Evolutionary conservation across 2,329 filamentous ascomycete species (phyloP).

Genomic region (Pochonia chlamydosporia): DNA sequence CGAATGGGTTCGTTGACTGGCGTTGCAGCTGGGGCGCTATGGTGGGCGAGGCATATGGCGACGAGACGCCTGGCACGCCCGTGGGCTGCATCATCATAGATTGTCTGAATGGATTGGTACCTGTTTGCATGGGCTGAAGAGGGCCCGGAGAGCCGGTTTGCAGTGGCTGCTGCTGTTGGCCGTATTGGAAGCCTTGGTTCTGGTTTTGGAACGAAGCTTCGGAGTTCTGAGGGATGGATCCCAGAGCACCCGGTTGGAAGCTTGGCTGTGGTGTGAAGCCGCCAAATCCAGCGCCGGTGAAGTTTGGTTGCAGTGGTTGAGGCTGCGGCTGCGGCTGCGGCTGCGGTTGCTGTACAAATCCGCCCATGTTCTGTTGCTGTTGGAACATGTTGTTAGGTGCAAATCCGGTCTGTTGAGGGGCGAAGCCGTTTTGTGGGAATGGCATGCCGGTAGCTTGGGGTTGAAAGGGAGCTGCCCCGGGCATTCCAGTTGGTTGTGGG

Average conservation of each 20-base stretch:
- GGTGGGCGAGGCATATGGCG: slow-evolving; percentile 34
- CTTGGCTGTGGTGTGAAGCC: slow-evolving; percentile 65
- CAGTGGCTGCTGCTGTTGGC: slow-evolving; percentile 16
- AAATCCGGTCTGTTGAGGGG: slow-evolving; percentile 21
- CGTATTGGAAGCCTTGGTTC: slow-evolving; percentile 16
- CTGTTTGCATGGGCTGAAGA: slow-evolving; percentile 39
- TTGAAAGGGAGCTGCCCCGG: slow-evolving; percentile 30
- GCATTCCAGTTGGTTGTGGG: slow-evolving; percentile 26
- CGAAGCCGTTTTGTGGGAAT: slow-evolving; percentile 19
- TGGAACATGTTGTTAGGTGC: slow-evolving; percentile 25
- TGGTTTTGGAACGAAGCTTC: slow-evolving; percentile 42
- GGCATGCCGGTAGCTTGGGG: slow-evolving; percentile 31
- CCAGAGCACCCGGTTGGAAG: slow-evolving; percentile 48
- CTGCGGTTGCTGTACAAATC: slow-evolving; percentile 19
- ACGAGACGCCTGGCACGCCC: slow-evolving; percentile 26
- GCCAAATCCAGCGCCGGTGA: slow-evolving; percentile 74
- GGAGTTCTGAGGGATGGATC: slow-evolving; percentile 53
- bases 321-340: slow-evolving; percentile 27
- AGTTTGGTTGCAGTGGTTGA: slow-evolving; percentile 36
- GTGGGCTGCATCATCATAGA: slow-evolving; percentile 71
- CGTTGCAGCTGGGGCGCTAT: slow-evolving; percentile 40
- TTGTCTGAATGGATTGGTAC: slow-evolving; percentile 85
- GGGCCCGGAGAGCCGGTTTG: slow-evolving; percentile 33
- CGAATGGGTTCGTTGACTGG: slow-evolving; percentile 83
- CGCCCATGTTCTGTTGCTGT: slow-evolving; percentile 21